Base-by-base conservation (phyloP, 225 moss, liverwort and hornwort species). In the Antitrichia curtipendula region DNA sequence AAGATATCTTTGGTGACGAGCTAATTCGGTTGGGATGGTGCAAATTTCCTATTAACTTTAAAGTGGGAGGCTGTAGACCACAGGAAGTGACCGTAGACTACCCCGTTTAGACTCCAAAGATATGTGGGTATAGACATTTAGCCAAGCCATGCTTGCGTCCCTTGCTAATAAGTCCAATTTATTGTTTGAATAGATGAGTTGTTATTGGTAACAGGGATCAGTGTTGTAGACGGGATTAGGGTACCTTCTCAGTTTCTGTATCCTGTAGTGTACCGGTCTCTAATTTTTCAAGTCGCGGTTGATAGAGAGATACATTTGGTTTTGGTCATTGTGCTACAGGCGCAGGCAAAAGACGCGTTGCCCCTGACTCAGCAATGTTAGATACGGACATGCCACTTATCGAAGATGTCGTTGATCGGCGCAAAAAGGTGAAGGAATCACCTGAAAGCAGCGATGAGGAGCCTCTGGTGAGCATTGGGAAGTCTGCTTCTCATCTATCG, bases 401-500 rank as follows among this genome's bases (percentile, higher is more conserved):
- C 13, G 78, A 77, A 63, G 65, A 86, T 52, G 88, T 78, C 47
- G 81, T 89, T 52, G 78, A 90, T 54, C 95, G 92, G 63, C 94
- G 93, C 66, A 97, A 96, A 92, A 96, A 95, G 87, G 74, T 75
- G 3, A 95, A 93, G 83, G 93, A 91, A 75, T 89, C 91, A 53
- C 90, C 92, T 79, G 90, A 91, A 61, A 92, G 87, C 84, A 93
- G 92, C 28, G 91, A 91, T 61, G 94, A 92, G 78, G 92, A 90
- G 84, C 85, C 93, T 86, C 43, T 89, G 31, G 73, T 90, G 74
- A 60, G 43, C 14, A 40, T 54, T 56, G 79, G 79, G 60, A 77
- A 87, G 57, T 36, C 81, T 68, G 92, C 89, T 53, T 95, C 98
- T 50, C 94, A 99, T 84, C 91, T 99, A 84, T 95, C 96, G 81